These are phyloP conservation scores for Carex arenaria DNA, from an alignment of 202 grass and related monocot species.

Conservation along the genomic window DNA sequence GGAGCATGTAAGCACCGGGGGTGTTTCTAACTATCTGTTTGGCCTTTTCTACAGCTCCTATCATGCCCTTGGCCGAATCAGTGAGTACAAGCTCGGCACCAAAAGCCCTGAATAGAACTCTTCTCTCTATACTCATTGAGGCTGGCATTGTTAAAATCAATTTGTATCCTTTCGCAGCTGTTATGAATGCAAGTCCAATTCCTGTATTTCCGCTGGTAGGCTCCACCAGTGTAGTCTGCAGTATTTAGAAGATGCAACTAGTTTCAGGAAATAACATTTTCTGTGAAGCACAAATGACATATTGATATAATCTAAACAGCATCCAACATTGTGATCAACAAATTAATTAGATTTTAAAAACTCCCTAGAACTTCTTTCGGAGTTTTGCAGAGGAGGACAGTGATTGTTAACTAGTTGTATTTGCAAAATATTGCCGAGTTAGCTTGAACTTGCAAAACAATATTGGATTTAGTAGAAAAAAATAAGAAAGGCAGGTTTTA, in stretches of 20 bases:
- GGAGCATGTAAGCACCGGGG: slow-evolving; percentile 70
- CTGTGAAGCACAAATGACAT: neutral
- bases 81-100: slow-evolving; percentile 87
- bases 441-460: neutral
- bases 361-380: neutral
- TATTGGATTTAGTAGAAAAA: neutral
- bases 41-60: slow-evolving; percentile 79
- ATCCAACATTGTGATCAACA: neutral
- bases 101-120: slow-evolving; percentile 85
- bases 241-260: neutral
- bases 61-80: slow-evolving; percentile 90
- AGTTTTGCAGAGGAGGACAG: neutral
- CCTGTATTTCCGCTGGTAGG: slow-evolving; percentile 92
- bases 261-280: neutral
- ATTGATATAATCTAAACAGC: neutral
- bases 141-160: slow-evolving; percentile 88
- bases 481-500: neutral
- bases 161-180: slow-evolving; percentile 89
- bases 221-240: slow-evolving; percentile 79
- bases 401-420: neutral
- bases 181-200: slow-evolving; percentile 95
- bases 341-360: neutral
- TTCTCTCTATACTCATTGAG: slow-evolving; percentile 89
- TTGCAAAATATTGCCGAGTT: neutral
- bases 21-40: slow-evolving; percentile 72